Conservation (phyloP, 208 protist species). For the Phytomonas francai region DNA sequence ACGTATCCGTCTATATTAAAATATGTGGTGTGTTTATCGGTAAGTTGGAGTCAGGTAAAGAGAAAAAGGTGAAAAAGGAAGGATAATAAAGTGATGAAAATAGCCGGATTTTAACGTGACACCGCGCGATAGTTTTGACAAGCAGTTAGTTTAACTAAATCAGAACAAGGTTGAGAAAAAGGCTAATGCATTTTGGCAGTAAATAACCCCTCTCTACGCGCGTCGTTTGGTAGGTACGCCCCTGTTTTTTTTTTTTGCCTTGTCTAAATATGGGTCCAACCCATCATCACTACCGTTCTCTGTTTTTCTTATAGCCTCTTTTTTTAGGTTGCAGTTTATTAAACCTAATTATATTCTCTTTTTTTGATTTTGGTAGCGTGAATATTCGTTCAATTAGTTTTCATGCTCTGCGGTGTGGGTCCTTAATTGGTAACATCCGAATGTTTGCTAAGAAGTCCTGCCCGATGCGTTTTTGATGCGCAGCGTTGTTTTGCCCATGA, state of each 20-base stretch:
- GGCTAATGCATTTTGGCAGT: not conserved
- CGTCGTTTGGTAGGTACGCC: constrained; percentile 3
- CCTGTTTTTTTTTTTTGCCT: not conserved
- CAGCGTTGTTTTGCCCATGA: too few relatives aligned
- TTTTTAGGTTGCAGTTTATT: constrained; percentile 4
- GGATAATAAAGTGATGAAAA: not conserved
- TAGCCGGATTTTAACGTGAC: not conserved
- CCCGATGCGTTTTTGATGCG: too few relatives aligned
- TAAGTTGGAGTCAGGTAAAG: not conserved
- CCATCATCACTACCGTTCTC: not conserved
- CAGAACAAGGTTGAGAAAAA: constrained; percentile 1
- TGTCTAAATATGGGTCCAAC: not conserved
- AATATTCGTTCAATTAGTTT: too few relatives aligned
- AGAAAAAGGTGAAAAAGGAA: not conserved
- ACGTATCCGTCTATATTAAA: not conserved
- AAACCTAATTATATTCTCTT: not conserved
- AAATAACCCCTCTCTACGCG: not conserved
- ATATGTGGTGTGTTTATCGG: not conserved
- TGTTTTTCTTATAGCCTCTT: constrained; percentile 10
- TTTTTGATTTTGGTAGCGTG: too few relatives aligned
- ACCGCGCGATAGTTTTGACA: constrained; percentile 6
- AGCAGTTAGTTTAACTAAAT: constrained; percentile 4
- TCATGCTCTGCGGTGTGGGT: too few relatives aligned
- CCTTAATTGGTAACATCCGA: too few relatives aligned
- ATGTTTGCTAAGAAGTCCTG: too few relatives aligned